Percentiles rank a stretch among this genome's conserved stretches.
These are phyloP conservation scores for Penicillium malachiteum DNA, from an alignment of 495 filamentous ascomycete species.

Conservation along the genomic window DNA sequence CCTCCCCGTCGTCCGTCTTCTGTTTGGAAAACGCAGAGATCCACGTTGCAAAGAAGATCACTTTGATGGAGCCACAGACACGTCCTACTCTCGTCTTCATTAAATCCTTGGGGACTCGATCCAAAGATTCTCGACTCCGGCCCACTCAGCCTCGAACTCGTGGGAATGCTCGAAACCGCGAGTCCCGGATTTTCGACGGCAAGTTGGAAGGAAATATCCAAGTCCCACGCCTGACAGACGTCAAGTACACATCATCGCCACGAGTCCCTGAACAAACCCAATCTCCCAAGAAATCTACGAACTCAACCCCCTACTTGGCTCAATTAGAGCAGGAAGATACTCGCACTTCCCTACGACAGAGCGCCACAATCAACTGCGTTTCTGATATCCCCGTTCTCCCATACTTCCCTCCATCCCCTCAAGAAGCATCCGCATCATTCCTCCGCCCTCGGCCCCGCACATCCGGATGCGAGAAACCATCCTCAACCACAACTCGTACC, in stretches of 20 bases:
- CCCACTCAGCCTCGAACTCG: conserved; percentile 14
- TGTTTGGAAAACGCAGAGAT: conserved; percentile 39
- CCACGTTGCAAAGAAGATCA: conserved; percentile 38
- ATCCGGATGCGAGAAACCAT: conserved; percentile 23
- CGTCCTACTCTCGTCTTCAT: conserved; percentile 42
- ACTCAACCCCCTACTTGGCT: conserved; percentile 2
- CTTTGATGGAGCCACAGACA: conserved; percentile 31
- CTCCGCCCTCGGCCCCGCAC: conserved; percentile 27
- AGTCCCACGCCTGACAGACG: conserved; percentile 11
- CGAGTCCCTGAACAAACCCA: conserved; percentile 2
- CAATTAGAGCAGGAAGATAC: conserved; percentile 1
- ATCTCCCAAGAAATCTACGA: conserved; percentile 8
- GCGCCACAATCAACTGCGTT: conserved; percentile 21
- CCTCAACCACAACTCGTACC: conserved; percentile 5
- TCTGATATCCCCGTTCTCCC: conserved; percentile 30
- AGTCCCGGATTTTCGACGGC: conserved; percentile 12
- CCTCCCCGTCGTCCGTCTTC: conserved; percentile 33
- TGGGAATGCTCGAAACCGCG: conserved; percentile 19
- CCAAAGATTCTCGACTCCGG: conserved; percentile 14
- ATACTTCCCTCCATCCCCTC: conserved; percentile 21
- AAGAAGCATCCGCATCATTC: conserved; percentile 5
- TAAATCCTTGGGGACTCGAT: conserved; percentile 24
- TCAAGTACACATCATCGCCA: conserved; percentile 5
- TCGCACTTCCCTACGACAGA: neutral
- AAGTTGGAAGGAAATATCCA: conserved; percentile 15